Evolutionary conservation across 2,329 filamentous ascomycete species (phyloP).

Genomic region (Clonostachys byssicola): DNA sequence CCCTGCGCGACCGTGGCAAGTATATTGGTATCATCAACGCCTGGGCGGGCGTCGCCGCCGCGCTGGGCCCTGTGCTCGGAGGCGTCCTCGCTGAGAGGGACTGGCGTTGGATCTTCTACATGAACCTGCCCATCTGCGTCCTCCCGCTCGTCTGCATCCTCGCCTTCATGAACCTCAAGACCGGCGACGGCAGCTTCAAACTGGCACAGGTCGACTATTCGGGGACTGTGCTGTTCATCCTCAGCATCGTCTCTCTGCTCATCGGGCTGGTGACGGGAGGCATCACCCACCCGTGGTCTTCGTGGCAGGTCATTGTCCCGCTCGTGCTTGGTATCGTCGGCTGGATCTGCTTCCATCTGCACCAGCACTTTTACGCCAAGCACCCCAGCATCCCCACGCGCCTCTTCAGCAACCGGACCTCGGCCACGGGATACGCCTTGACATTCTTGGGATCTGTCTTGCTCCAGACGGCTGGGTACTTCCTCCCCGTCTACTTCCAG

Average conservation of each 20-base stretch:
- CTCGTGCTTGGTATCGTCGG: too few relatives aligned
- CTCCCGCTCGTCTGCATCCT: constrained; percentile 14
- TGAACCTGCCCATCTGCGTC: constrained; percentile 29
- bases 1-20: constrained; percentile 37
- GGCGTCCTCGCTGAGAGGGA: constrained; percentile 8
- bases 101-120: constrained; percentile 37
- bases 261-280: constrained; percentile 34
- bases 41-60: too few relatives aligned
- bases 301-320: constrained; percentile 26
- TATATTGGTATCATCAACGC: constrained; percentile 28
- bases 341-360: too few relatives aligned
- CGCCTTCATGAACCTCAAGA: constrained; percentile 24
- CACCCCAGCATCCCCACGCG: too few relatives aligned
- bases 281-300: constrained; percentile 28
- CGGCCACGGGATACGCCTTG: too few relatives aligned
- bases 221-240: constrained; percentile 32
- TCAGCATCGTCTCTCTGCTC: constrained; percentile 25
- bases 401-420: too few relatives aligned
- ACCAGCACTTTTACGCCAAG: too few relatives aligned
- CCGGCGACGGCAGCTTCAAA: constrained; percentile 6
- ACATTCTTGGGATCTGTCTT: too few relatives aligned
- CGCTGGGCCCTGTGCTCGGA: too few relatives aligned
- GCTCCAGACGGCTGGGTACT: constrained; percentile 21
- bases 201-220: constrained; percentile 26
- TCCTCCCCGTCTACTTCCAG: constrained; percentile 38